phyloP scores from a whole-genome alignment of 306 rosid species.

The Malus fusca region DNA sequence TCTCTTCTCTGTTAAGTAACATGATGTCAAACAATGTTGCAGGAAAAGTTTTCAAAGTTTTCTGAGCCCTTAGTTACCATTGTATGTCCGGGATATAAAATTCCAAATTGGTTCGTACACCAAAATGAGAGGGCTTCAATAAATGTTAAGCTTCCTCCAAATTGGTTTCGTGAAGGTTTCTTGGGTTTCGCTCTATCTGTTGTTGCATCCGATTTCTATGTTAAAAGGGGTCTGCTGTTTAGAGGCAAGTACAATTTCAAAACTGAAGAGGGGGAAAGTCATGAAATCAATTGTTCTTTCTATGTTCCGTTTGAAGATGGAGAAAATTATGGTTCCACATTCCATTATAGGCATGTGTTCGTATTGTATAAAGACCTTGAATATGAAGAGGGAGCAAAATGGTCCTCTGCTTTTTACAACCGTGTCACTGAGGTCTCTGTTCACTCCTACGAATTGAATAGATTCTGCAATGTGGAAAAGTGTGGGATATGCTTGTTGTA shows the following conservation, averaged over 20 bases:
- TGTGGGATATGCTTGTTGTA: conserved; percentile 3
- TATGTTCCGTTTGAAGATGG: too few species aligned
- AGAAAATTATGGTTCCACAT: too few species aligned
- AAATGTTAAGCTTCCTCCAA: conserved; percentile 6
- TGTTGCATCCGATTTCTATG: not conserved
- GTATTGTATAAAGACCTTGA: not conserved
- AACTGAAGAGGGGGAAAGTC: not conserved
- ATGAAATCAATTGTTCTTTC: too few species aligned
- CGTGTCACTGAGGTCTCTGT: not conserved
- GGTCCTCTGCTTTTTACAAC: not conserved
- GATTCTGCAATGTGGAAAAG: too few species aligned
- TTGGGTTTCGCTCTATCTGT: conserved; percentile 9
- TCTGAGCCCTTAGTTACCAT: not conserved
- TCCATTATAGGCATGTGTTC: not conserved
- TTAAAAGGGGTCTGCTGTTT: too few species aligned
- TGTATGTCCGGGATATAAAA: not conserved
- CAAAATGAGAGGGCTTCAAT: conserved; percentile 7
- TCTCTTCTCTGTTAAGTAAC: not conserved
- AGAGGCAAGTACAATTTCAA: not conserved
- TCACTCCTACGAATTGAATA: not conserved
- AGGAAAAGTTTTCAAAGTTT: not conserved
- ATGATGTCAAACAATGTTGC: not conserved
- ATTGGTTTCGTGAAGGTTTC: conserved; percentile 1
- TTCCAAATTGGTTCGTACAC: conserved; percentile 9
- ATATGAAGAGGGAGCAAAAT: not conserved